Evolutionary conservation across 2,329 filamentous ascomycete genomes (phyloP).

Genomic region (Blastomyces gilchristii): DNA sequence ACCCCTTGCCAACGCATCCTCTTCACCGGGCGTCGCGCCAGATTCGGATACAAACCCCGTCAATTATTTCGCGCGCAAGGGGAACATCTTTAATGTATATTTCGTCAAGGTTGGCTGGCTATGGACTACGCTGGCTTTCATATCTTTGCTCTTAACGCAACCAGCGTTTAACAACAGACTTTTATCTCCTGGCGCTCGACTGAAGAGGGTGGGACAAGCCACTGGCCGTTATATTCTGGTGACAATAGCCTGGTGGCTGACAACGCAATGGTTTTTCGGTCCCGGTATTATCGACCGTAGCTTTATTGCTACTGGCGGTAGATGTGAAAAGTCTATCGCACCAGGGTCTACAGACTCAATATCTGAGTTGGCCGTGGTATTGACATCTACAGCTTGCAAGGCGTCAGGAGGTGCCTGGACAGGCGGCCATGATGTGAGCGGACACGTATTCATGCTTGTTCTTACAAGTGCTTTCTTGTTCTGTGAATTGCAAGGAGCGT

Average conservation of each 20-base stretch:
- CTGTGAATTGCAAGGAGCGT: constrained; percentile 64
- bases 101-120: constrained; percentile 96
- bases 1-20: constrained; percentile 50
- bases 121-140: constrained; percentile 72
- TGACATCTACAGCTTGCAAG: constrained; percentile 74
- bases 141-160: constrained; percentile 59
- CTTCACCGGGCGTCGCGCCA: constrained; percentile 7
- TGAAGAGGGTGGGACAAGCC: constrained; percentile 48
- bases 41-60: constrained; percentile 14
- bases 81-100: constrained; percentile 80
- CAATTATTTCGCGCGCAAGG: constrained; percentile 84
- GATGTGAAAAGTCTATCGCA: constrained; percentile 52
- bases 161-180: constrained; percentile 43
- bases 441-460: constrained; percentile 87
- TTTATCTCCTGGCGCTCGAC: constrained; percentile 21
- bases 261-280: constrained; percentile 97
- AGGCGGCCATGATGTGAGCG: constrained; percentile 93
- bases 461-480: constrained; percentile 70
- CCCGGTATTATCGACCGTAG: constrained; percentile 79
- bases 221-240: constrained; percentile 58
- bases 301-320: constrained; percentile 79
- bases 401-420: constrained; percentile 71
- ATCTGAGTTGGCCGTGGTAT: constrained; percentile 39
- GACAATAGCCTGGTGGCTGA: constrained; percentile 69
- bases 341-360: constrained; percentile 15